These are phyloP conservation scores for Hymenoscyphus scutula DNA, from an alignment of 2,329 filamentous ascomycete genomes.

Conservation along the genomic window DNA sequence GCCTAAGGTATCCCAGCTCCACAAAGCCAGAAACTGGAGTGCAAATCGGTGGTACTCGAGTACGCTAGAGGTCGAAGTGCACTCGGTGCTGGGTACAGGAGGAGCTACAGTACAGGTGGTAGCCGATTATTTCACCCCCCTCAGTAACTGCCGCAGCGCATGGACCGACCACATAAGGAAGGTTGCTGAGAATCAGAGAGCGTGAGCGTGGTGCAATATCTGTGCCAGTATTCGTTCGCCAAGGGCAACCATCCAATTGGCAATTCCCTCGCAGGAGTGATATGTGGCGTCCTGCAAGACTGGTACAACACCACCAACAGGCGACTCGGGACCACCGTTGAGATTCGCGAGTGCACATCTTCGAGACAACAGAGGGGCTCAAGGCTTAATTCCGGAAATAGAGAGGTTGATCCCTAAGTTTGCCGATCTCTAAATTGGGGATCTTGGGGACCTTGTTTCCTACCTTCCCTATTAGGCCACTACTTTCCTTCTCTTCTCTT, in stretches of 20 bases:
- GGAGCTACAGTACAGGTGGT: background rate
- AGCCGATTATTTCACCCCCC: background rate
- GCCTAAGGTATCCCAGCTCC: background rate
- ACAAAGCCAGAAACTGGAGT: background rate
- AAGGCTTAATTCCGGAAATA: background rate
- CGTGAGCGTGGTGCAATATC: slow-evolving; percentile 1
- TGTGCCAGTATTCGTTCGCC: slow-evolving; percentile 1
- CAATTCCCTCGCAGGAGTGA: slow-evolving; percentile 1
- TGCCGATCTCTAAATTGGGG: too few species aligned
- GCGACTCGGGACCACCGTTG: background rate
- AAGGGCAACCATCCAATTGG: background rate
- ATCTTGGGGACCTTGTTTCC: too few species aligned
- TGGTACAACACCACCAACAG: background rate
- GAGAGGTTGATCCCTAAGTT: slow-evolving; percentile 10
- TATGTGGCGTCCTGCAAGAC: slow-evolving; percentile 12
- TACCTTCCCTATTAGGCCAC: too few species aligned
- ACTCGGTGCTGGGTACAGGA: background rate
- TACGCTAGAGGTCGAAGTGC: background rate
- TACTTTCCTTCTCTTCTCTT: too few species aligned
- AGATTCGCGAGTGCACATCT: slow-evolving; percentile 12
- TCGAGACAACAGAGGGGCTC: background rate
- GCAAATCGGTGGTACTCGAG: background rate
- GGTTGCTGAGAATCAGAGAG: slow-evolving; percentile 18
- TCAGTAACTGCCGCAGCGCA: slow-evolving; percentile 15
- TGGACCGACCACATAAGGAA: background rate